These are phyloP conservation scores for Aspergillus thermomutatus DNA, from an alignment of 2,329 filamentous ascomycete genomes.

Conservation along the genomic window DNA sequence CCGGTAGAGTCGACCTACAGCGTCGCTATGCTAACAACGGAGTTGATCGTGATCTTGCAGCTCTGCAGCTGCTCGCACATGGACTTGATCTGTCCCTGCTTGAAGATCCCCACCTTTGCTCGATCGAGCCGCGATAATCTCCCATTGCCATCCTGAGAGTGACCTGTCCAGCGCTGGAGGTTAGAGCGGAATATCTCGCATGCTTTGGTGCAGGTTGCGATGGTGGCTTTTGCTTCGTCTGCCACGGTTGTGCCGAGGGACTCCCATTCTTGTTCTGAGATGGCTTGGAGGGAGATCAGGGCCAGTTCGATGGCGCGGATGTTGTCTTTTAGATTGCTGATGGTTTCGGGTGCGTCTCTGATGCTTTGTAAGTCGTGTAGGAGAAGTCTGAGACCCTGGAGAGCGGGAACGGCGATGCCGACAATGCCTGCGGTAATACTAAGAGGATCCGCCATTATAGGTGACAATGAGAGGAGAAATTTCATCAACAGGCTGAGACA, in stretches of 20 bases:
- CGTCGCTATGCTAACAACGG: neutral
- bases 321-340: neutral
- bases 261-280: neutral
- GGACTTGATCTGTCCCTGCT: neutral
- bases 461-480: too few relatives aligned
- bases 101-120: neutral
- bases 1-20: neutral
- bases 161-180: neutral
- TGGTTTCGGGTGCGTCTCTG: neutral
- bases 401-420: neutral
- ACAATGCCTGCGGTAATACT: neutral
- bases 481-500: too few relatives aligned
- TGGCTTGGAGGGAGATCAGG: neutral
- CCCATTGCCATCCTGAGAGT: neutral
- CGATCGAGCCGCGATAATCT: neutral
- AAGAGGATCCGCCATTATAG: too few relatives aligned
- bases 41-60: neutral
- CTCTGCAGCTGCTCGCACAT: neutral
- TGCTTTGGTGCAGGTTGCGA: neutral
- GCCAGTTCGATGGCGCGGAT: neutral
- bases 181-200: neutral
- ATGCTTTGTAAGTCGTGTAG: neutral
- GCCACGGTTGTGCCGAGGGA: neutral
- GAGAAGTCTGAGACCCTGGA: neutral
- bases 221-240: neutral